Evolutionary conservation across 108 stramenopile genomes (phyloP), one percentile per base, ranked within the genome.

Genomic region (Mediolabrus comicus): DNA sequence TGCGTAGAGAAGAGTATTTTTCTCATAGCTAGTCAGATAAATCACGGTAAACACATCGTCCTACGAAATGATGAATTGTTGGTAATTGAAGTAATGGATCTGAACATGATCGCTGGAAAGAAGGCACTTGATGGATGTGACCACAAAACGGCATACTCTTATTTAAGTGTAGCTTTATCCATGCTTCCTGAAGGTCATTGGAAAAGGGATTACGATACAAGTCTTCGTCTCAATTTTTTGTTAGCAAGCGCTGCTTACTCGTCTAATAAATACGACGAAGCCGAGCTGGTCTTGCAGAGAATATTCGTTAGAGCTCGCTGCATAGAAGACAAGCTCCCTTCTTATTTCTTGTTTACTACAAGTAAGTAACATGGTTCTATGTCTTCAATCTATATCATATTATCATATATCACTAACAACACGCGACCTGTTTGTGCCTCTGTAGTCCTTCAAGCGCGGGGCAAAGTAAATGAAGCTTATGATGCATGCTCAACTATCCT

Each of bases 301-400:
- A 27, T 70, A 11, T 6, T 70, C 0, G 34, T 41, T 1, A 12
- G 63, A 29, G 59, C 53, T 14, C 43, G 29, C 52, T 53, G 38
- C 3, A 12, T 76, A 7, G 29, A 76, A 49, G 59, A 53, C 17
- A 69, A 70, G 34, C 35, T 76, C n/a, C 39, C 53, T 63, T 59
- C 68, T 19, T 76, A 69, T 25, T 36, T 16, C 24, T 27, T 66
- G 31, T 51, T 66, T 33, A 51, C 30, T 8, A 31, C 25, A 26
- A n/a, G n/a, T n/a, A n/a, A n/a, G n/a, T n/a, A n/a, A n/a, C n/a
- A n/a, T n/a, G n/a, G n/a, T n/a, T n/a, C n/a, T n/a, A n/a, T n/a
- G n/a, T n/a, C n/a, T n/a, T n/a, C n/a, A n/a, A n/a, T n/a, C n/a
- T n/a, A n/a, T n/a, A n/a, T n/a, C n/a, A n/a, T n/a, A n/a, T n/a